A percentile compares a stretch with the other conserved stretches of the same genome.
phyloP scores from a whole-genome alignment of 305 asterid species.

The Fraxinus platypoda region DNA sequence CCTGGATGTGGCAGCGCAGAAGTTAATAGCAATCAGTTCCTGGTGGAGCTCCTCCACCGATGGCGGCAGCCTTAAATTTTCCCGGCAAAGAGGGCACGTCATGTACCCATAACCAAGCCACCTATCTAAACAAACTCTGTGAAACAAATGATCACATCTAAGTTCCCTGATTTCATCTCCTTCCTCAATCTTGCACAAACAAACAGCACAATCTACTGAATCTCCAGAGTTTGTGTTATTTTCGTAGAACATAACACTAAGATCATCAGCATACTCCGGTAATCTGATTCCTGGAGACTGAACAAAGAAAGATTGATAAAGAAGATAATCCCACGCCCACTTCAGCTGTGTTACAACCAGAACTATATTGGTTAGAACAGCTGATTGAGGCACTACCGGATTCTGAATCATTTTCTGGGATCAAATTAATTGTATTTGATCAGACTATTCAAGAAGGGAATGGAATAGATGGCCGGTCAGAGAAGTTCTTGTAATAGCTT shows the following conservation, averaged over 20 bases:
- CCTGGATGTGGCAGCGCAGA: constrained; percentile 6
- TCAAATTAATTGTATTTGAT: neutral
- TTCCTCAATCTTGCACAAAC: constrained; percentile 34
- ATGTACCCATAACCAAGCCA: constrained; percentile 40
- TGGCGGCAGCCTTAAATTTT: constrained; percentile 14
- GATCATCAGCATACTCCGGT: neutral
- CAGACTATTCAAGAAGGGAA: neutral
- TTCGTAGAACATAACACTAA: neutral
- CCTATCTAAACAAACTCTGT: constrained; percentile 43
- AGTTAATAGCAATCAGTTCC: constrained; percentile 22
- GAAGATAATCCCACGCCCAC: constrained; percentile 20
- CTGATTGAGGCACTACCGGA: neutral
- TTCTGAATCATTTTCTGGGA: neutral
- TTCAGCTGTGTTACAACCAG: neutral
- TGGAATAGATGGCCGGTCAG: neutral
- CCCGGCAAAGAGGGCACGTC: constrained; percentile 42
- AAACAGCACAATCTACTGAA: constrained; percentile 27
- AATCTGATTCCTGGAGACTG: neutral
- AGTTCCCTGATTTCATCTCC: constrained; percentile 34
- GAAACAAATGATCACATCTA: constrained; percentile 39
- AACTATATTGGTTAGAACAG: neutral
- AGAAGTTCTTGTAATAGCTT: neutral
- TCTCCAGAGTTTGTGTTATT: neutral
- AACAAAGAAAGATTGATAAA: constrained; percentile 3
- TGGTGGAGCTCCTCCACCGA: constrained; percentile 22